phyloP scores from a whole-genome alignment of 176 grass and related monocot species.

The Pontederia crassipes region DNA sequence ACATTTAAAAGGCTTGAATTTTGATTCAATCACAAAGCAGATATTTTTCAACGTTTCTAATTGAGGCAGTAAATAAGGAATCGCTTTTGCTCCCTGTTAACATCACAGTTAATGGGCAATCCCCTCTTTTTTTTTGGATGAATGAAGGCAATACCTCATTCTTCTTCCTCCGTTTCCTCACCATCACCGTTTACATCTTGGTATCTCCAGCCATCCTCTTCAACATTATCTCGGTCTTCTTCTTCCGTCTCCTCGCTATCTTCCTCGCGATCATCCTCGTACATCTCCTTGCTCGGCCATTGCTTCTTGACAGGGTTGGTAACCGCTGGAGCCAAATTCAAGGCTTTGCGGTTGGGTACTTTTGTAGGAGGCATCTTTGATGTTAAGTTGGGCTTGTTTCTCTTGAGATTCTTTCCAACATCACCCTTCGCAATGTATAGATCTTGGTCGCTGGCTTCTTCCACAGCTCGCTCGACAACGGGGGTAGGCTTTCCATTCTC shows the following conservation, averaged over 20 bases:
- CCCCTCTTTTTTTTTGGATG: no score
- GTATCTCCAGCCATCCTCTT: slow-evolving; percentile 17
- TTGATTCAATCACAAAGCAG: no score
- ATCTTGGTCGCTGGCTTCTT: slow-evolving; percentile 19
- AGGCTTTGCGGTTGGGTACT: slow-evolving; percentile 25
- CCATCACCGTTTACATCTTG: slow-evolving; percentile 5
- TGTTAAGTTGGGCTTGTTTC: slow-evolving; percentile 27
- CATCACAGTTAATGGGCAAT: no score
- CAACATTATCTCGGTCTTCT: slow-evolving; percentile 8
- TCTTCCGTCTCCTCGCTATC: slow-evolving; percentile 14
- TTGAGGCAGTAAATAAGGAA: no score
- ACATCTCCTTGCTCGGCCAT: slow-evolving; percentile 6
- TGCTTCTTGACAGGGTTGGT: slow-evolving; percentile 23
- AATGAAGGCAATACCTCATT: background rate
- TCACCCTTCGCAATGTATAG: slow-evolving; percentile 22
- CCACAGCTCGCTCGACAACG: background rate
- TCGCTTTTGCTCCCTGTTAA: no score
- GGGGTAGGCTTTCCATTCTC: slow-evolving; percentile 25
- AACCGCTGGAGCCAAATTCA: slow-evolving; percentile 3
- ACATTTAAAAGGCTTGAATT: no score
- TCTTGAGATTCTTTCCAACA: slow-evolving; percentile 26
- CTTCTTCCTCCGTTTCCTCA: slow-evolving; percentile 15
- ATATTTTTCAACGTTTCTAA: no score
- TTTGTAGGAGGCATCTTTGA: slow-evolving; percentile 31
- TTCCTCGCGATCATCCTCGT: slow-evolving; percentile 20